Conservation (phyloP, 257 asterid genomes). For the Scutellaria barbata region DNA sequence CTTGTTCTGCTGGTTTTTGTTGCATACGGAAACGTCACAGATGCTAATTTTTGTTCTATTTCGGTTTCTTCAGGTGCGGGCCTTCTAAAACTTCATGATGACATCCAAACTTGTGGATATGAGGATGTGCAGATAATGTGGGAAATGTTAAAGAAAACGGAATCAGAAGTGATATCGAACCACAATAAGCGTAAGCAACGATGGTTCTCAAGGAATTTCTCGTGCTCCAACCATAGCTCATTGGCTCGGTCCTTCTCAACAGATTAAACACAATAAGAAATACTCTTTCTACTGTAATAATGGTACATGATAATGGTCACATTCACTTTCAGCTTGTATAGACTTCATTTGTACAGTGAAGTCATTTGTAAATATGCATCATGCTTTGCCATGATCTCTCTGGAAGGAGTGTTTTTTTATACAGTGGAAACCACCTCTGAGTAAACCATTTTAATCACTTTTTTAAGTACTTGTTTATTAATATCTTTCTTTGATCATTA, state of each 20-base stretch:
- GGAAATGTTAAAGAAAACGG: slow-evolving; percentile 84
- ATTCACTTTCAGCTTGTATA: slow-evolving; percentile 31
- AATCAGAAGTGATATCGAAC: slow-evolving; percentile 50
- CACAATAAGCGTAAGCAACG: slow-evolving; percentile 56
- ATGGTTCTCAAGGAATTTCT: slow-evolving; percentile 61
- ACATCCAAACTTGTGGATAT: slow-evolving; percentile 91
- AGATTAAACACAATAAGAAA: slow-evolving; percentile 42
- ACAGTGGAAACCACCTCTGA: slow-evolving; percentile 26
- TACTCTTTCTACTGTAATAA: slow-evolving; percentile 34
- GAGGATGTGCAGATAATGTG: slow-evolving; percentile 97
- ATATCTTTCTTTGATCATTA: too few relatives aligned
- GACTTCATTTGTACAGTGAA: slow-evolving; percentile 39
- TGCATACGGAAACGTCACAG: too few relatives aligned
- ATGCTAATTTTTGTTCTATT: background rate
- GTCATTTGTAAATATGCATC: slow-evolving; percentile 45
- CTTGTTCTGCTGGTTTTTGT: too few relatives aligned
- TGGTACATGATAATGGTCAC: slow-evolving; percentile 22
- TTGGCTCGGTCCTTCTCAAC: slow-evolving; percentile 45
- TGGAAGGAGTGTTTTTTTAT: slow-evolving; percentile 29
- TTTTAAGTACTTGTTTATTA: background rate
- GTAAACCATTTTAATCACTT: background rate
- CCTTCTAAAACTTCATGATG: slow-evolving; percentile 83
- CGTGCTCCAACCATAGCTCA: slow-evolving; percentile 47
- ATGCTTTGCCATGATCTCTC: slow-evolving; percentile 39
- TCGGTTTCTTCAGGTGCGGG: slow-evolving; percentile 60